Evolutionary conservation across 192 early-diverging fungal species (phyloP).

Genomic region (Coemansia sp.): DNA sequence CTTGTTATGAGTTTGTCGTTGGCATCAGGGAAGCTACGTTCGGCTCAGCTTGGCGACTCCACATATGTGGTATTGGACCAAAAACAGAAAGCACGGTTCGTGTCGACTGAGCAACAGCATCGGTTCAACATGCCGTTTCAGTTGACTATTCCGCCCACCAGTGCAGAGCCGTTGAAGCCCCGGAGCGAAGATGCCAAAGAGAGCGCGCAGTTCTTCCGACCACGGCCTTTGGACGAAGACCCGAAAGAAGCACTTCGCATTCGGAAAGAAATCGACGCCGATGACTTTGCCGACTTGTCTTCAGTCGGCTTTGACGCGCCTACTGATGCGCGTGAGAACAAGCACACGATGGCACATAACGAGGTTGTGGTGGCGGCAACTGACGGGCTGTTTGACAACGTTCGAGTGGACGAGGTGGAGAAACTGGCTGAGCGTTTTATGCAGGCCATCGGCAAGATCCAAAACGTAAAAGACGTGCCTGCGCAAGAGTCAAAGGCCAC

Average conservation of each 20-base stretch:
- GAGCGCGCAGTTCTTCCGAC: conserved; percentile 44
- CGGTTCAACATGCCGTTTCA: conserved; percentile 55
- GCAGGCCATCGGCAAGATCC: conserved; percentile 33
- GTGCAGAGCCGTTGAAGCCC: conserved; percentile 6
- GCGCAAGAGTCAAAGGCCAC: background rate
- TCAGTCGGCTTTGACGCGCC: conserved; percentile 43
- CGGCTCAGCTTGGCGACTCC: conserved; percentile 52
- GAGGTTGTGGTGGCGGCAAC: conserved; percentile 50
- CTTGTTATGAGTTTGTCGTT: conserved; percentile 36
- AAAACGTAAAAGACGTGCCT: background rate
- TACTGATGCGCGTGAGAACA: conserved; percentile 24
- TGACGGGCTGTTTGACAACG: conserved; percentile 54
- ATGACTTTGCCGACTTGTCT: conserved; percentile 38
- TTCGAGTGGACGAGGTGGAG: conserved; percentile 49
- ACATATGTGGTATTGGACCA: conserved; percentile 39
- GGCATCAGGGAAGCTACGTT: conserved; percentile 24
- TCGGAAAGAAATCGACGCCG: conserved; percentile 19
- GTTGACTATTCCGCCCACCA: conserved; percentile 42
- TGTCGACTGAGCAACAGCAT: conserved; percentile 52
- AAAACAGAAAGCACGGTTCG: conserved; percentile 24
- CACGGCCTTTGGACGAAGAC: conserved; percentile 10
- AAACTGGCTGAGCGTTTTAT: conserved; percentile 44
- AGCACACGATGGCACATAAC: conserved; percentile 27
- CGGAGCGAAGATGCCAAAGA: conserved; percentile 7
- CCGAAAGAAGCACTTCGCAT: background rate